These are phyloP conservation scores for Cryphonectria nitschkei DNA, from an alignment of 2,329 filamentous ascomycete species.

Conservation along the genomic window DNA sequence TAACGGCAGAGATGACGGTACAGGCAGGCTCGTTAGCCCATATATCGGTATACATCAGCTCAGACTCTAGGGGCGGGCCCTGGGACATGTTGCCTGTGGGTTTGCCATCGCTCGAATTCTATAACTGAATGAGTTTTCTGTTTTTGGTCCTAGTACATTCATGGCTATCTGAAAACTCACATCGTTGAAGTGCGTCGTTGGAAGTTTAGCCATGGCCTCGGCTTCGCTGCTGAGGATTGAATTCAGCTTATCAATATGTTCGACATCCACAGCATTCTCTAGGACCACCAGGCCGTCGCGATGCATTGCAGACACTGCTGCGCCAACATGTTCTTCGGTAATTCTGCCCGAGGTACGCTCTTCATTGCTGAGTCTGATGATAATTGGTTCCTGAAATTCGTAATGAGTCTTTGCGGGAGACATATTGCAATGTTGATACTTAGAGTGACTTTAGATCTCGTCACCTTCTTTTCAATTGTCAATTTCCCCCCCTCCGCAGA, in stretches of 20 bases:
- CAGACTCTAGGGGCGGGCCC: conserved; percentile 14
- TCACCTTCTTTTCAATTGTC: neutral
- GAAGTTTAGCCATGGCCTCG: conserved; percentile 33
- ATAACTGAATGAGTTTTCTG: neutral
- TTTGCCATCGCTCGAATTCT: neutral
- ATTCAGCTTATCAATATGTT: conserved; percentile 41
- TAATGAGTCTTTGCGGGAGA: neutral
- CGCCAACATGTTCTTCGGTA: neutral
- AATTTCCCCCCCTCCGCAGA: neutral
- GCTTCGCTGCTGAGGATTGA: conserved; percentile 42
- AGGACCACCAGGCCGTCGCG: conserved; percentile 44
- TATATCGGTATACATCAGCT: conserved; percentile 31
- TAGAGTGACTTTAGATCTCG: neutral
- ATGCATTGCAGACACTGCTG: conserved; percentile 40
- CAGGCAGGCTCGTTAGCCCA: conserved; percentile 40
- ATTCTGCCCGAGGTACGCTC: neutral
- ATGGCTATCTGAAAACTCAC: neutral
- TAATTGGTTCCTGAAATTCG: conserved; percentile 27
- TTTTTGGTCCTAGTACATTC: neutral
- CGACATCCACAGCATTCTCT: conserved; percentile 40
- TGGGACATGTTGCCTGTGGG: conserved; percentile 31
- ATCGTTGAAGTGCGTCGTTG: conserved; percentile 30
- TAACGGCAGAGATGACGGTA: conserved; percentile 40
- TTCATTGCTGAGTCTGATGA: conserved; percentile 14
- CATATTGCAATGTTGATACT: neutral